phyloP scores from a whole-genome alignment of 2,329 filamentous ascomycete genomes.

The Aspergillus nomiae region DNA sequence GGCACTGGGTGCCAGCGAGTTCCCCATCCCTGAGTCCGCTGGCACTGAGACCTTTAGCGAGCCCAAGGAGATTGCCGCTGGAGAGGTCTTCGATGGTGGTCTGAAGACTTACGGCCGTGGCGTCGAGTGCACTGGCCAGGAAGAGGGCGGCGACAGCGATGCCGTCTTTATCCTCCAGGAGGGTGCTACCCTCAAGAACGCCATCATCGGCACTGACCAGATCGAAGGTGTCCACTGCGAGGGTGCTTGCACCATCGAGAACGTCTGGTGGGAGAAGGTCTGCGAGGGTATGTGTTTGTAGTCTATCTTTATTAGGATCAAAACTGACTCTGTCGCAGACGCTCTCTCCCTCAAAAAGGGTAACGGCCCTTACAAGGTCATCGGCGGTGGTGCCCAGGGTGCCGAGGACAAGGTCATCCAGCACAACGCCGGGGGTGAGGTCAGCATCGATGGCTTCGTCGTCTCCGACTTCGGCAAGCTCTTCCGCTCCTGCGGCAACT shows the following conservation, averaged over 20 bases:
- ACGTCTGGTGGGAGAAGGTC: constrained; percentile 41
- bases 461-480: constrained; percentile 46
- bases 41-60: constrained; percentile 44
- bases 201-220: constrained; percentile 45
- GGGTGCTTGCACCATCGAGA: constrained; percentile 32
- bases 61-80: constrained; percentile 45
- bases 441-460: constrained; percentile 40
- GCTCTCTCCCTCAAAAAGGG: constrained; percentile 38
- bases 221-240: constrained; percentile 44
- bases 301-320: background rate
- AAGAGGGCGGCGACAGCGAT: constrained; percentile 48
- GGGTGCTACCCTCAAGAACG: constrained; percentile 38
- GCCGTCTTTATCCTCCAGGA: constrained; percentile 38
- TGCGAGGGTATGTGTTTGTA: constrained; percentile 34
- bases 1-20: constrained; percentile 15
- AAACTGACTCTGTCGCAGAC: constrained; percentile 22
- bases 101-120: constrained; percentile 53
- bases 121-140: constrained; percentile 41
- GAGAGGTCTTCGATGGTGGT: constrained; percentile 51
- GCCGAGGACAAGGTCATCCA: constrained; percentile 40
- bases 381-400: constrained; percentile 38
- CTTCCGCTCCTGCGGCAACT: constrained; percentile 54
- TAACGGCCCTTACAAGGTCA: constrained; percentile 35
- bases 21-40: constrained; percentile 43
- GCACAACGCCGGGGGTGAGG: constrained; percentile 36